These are phyloP conservation scores for Cyclotella baltica DNA, from an alignment of 108 stramenopile genomes.

Conservation along the genomic window DNA sequence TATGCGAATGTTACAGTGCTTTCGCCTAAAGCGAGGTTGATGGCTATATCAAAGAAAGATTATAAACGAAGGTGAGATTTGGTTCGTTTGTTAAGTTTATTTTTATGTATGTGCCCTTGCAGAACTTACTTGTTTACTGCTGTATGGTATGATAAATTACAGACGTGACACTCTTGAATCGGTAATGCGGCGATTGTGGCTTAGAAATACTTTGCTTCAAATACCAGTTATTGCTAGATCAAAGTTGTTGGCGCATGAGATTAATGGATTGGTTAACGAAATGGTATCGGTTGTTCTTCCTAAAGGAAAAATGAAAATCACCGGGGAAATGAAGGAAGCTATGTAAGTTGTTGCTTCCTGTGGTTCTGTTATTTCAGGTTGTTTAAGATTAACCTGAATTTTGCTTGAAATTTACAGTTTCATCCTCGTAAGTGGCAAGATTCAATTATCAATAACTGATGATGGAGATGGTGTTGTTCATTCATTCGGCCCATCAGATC, in stretches of 20 bases:
- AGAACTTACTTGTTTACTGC: not conserved
- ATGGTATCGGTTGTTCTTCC: conserved; percentile 34
- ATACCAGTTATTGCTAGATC: conserved; percentile 52
- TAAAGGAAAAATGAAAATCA: conserved; percentile 28
- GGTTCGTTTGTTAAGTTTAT: not conserved
- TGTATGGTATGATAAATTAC: too few species aligned
- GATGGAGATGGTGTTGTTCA: conserved; percentile 44
- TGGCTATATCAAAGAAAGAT: conserved; percentile 52
- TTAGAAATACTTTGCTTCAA: conserved; percentile 34
- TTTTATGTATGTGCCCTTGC: not conserved
- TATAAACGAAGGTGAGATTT: conserved; percentile 33
- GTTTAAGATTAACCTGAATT: not conserved
- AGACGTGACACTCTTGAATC: conserved; percentile 42
- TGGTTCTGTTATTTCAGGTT: not conserved
- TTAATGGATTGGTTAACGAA: conserved; percentile 47
- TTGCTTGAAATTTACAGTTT: conserved; percentile 6
- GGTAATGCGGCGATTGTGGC: conserved; percentile 44
- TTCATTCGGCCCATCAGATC: conserved; percentile 28
- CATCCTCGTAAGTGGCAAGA: conserved; percentile 37
- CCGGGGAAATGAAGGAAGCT: conserved; percentile 44
- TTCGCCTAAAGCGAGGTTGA: conserved; percentile 40
- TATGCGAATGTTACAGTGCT: conserved; percentile 50
- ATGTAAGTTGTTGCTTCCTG: conserved; percentile 10
- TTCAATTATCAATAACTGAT: conserved; percentile 36
- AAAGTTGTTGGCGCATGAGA: conserved; percentile 46